Conservation (phyloP, 1,284 basidiomycete genomes). For the Ustanciosporium gigantosporum region DNA sequence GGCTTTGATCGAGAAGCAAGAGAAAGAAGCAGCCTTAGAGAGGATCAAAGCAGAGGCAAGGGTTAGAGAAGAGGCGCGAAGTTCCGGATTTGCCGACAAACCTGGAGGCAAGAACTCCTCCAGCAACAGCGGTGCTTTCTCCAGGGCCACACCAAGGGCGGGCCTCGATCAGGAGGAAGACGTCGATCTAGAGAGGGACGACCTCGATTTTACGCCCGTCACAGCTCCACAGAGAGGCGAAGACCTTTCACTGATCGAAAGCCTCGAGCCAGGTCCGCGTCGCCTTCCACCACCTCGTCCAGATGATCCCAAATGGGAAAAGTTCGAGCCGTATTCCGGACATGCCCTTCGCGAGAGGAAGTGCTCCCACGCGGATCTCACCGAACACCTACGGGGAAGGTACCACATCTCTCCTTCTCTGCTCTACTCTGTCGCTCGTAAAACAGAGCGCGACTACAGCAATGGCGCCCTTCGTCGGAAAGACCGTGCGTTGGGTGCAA, state of each 20-base stretch:
- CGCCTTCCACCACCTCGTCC: slow-evolving; percentile 13
- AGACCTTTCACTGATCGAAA: slow-evolving; percentile 18
- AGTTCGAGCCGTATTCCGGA: slow-evolving; percentile 34
- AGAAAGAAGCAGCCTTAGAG: slow-evolving; percentile 5
- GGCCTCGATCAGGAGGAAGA: no score
- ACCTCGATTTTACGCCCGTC: background rate
- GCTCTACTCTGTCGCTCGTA: slow-evolving; percentile 71
- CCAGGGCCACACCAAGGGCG: no score
- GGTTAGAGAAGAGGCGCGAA: slow-evolving; percentile 11
- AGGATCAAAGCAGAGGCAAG: slow-evolving; percentile 8
- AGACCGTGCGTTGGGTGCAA: no score
- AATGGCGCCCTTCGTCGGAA: slow-evolving; percentile 1
- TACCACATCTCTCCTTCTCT: slow-evolving; percentile 84
- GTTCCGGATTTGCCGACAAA: slow-evolving; percentile 10
- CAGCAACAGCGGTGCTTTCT: background rate
- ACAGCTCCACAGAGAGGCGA: slow-evolving; percentile 7
- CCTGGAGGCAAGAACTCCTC: background rate
- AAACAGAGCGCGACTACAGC: background rate
- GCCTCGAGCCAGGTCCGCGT: slow-evolving; percentile 13
- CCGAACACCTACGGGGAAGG: slow-evolving; percentile 79
- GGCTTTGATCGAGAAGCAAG: slow-evolving; percentile 26
- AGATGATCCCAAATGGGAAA: slow-evolving; percentile 29
- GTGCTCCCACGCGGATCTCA: slow-evolving; percentile 75
- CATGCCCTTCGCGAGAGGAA: slow-evolving; percentile 74
- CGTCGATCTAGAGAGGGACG: background rate